These are phyloP conservation scores for Suillus cothurnatus DNA, from an alignment of 768 basidiomycete genomes.

Conservation along the genomic window DNA sequence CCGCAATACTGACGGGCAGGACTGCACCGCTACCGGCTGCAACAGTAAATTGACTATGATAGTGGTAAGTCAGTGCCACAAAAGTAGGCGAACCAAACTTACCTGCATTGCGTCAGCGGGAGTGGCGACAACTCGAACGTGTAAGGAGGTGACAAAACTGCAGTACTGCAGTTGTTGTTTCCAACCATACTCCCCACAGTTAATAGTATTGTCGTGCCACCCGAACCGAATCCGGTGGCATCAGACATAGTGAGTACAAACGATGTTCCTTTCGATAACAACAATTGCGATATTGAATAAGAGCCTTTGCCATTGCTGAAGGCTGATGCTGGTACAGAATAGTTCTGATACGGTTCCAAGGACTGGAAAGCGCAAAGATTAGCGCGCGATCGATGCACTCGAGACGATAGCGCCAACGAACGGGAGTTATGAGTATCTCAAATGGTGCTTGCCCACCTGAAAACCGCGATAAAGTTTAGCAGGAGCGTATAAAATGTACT, in stretches of 20 bases:
- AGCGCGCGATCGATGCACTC: not conserved
- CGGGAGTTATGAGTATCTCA: slow-evolving; percentile 50
- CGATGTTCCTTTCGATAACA: slow-evolving; percentile 38
- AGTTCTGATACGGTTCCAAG: slow-evolving; percentile 52
- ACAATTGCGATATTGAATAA: slow-evolving; percentile 47
- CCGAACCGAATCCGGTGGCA: slow-evolving; percentile 65
- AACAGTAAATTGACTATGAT: slow-evolving; percentile 47
- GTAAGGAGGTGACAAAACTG: slow-evolving; percentile 46
- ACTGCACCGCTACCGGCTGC: slow-evolving; percentile 44
- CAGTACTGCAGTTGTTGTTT: slow-evolving; percentile 48
- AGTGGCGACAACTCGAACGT: slow-evolving; percentile 46
- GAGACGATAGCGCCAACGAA: slow-evolving; percentile 25
- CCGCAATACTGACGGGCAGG: slow-evolving; percentile 57
- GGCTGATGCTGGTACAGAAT: slow-evolving; percentile 54
- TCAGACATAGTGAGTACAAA: slow-evolving; percentile 73
- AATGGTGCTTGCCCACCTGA: slow-evolving; percentile 63
- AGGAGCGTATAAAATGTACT: not conserved
- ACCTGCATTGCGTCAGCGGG: slow-evolving; percentile 65
- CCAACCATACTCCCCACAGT: slow-evolving; percentile 49
- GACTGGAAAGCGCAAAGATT: slow-evolving; percentile 35
- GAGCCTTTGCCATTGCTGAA: slow-evolving; percentile 56
- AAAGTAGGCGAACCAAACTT: slow-evolving; percentile 17
- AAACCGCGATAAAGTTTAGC: not conserved
- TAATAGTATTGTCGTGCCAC: slow-evolving; percentile 55
- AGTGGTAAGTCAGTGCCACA: slow-evolving; percentile 9